Evolutionary conservation across 306 rosid genomes (phyloP).

Genomic region (Cyamopsis tetragonoloba): DNA sequence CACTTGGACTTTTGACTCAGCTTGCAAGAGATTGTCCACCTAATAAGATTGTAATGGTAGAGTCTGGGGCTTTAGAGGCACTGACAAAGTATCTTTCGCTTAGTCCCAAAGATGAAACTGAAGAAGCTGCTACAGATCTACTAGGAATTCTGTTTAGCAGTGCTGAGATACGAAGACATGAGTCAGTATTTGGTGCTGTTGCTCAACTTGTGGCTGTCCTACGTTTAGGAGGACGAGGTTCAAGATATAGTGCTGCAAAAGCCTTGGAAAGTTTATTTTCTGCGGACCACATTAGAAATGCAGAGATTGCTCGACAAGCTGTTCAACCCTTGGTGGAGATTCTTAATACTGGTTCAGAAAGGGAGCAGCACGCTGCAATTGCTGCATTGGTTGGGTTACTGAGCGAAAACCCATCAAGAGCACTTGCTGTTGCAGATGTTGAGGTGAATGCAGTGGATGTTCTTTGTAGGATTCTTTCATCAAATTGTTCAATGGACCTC

Average conservation of each 20-base stretch:
- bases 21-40: constrained; percentile 85
- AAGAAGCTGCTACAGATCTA: constrained; percentile 96
- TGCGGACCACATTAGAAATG: constrained; percentile 94
- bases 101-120: constrained; percentile 95
- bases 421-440: constrained; percentile 96
- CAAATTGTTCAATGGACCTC: constrained; percentile 83
- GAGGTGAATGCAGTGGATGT: constrained; percentile 99
- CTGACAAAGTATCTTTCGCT: constrained; percentile 92
- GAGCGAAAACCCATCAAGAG: constrained; percentile 95
- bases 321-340: constrained; percentile 98
- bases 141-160: constrained; percentile 92
- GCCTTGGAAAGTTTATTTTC: constrained; percentile 97
- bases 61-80: constrained; percentile 94
- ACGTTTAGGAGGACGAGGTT: constrained; percentile 93
- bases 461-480: constrained; percentile 92
- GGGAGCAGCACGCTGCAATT: constrained; percentile 97
- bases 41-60: constrained; percentile 92
- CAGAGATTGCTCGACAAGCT: constrained; percentile 91
- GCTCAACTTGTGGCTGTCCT: constrained; percentile 97
- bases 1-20: constrained; percentile 84
- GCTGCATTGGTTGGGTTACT: constrained; percentile 90
- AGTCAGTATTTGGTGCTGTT: constrained; percentile 92
- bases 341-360: constrained; percentile 91
- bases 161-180: constrained; percentile 90
- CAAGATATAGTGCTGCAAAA: constrained; percentile 94